Base-by-base conservation (phyloP, 306 rosid genomes). In the Vicia faba region DNA sequence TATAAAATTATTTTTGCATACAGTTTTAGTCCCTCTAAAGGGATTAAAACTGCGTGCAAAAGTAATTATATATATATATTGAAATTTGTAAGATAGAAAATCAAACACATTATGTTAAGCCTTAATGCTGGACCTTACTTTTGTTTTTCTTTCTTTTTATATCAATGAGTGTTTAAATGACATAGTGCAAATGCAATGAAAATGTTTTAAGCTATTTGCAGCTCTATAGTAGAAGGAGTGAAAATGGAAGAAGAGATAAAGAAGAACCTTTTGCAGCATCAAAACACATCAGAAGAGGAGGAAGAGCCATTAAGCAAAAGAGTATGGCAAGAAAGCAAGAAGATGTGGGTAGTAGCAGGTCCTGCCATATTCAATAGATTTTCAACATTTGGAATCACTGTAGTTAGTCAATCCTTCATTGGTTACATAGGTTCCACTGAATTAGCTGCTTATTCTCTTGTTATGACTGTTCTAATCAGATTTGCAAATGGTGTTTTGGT, bases 401-500 rank as follows among this genome's bases (percentile, higher is more conserved):
- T 85, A 0, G 70, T 85, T 23, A 68, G 63, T 26, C 87, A 82
- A 78, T 66, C 83, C 4, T 82, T 85, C 67, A 57, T 85, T 50
- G 87, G 87, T 0, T 78, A 85, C 43, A 85, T 85, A 41, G 87
- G 87, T 5, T 82, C 89, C 26, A 61, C 71, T 35, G 76, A 82
- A 49, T 73, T 85, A 10, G 89, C 89, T 65, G 89, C 83, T 0
- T 85, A 58, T 80, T 82, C 87, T 3, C 68, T 85, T 31, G 87
- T 82, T 25, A 35, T 71, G 36, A 85, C 87, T 48, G 84, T 85
- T 3, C 69, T 85, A 0, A 65, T 80, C 29, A 71, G 83, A 73
- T 85, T 85, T 46, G 87, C 80, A 23, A 82, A 82, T 82, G 89
- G 89, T 7, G 54, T 77, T 13, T 13, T 85, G 81, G 87, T 85